Evolutionary conservation across 345 rosid genomes (phyloP), one percentile per base, ranked within the genome.

Genomic region (Kernera saxatilis): DNA sequence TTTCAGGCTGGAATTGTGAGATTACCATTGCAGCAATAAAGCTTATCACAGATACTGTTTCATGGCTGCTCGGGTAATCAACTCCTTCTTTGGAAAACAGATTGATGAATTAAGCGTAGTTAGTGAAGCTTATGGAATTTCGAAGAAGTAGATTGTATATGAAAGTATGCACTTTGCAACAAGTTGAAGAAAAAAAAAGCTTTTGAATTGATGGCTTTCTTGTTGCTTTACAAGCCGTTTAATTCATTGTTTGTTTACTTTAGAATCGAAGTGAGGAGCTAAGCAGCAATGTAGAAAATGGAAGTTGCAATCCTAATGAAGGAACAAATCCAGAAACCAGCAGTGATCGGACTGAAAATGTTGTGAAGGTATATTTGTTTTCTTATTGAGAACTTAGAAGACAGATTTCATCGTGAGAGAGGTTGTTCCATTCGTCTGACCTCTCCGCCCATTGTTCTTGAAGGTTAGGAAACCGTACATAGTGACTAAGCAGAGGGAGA

Each of bases 391-490:
- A 53, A 21, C 5, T 17, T 10, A 3, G 2, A n/a, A 15, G 29
- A 35, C 5, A 27, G 8, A 1, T 25, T 33, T 35, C 43, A 45
- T 23, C 23, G 10, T 63, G 36, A 5, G 57, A 52, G 21, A 51
- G 21, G 14, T 9, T 30, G 4, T 23, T 37, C 0, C 27, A 2
- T 30, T 19, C 70, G 18, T 61, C 72, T 55, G 25, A 51, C 18
- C 27, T 62, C 29, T 26, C 3, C 55, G 12, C 48, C 37, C 11
- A 1, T 32, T 59, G 56, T 44, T 58, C 33, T 35, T 71, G 10
- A 64, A 92, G 96, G 82, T 70, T 64, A 84, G 98, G 65, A 87
- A 90, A 71, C 97, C 98, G 2, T 93, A 93, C 67, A 88, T 82
- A 6, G 89, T 87, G 14, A 81, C 90, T 0, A 93, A 93, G 63